Percentiles rank a stretch among this genome's conserved stretches.
Conservation (phyloP, 768 basidiomycete genomes). For the Leccinum longicurvipes region DNA sequence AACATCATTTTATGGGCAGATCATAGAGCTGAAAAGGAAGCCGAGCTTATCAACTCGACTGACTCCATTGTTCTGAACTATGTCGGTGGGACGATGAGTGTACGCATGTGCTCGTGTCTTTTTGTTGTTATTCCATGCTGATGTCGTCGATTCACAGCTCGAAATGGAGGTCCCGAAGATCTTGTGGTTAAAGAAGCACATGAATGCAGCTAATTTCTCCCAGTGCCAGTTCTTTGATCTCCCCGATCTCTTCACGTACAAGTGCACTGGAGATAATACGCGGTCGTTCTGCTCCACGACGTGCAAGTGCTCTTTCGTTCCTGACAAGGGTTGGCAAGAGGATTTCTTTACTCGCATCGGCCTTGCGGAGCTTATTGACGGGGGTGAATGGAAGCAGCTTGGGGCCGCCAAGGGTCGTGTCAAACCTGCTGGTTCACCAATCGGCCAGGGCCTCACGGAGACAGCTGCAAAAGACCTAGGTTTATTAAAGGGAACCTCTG, state of each 20-base stretch:
- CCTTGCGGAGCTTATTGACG: constrained; percentile 62
- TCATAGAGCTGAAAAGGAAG: constrained; percentile 91
- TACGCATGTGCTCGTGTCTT: constrained; percentile 32
- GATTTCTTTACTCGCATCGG: constrained; percentile 88
- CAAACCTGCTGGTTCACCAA: constrained; percentile 78
- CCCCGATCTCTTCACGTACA: constrained; percentile 95
- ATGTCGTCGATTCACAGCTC: constrained; percentile 46
- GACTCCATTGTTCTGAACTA: constrained; percentile 86
- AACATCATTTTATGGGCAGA: constrained; percentile 97
- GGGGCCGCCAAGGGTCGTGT: constrained; percentile 65
- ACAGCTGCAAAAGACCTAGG: constrained; percentile 83
- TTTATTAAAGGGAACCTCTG: constrained; percentile 78
- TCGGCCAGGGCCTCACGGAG: constrained; percentile 78
- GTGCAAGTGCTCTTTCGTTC: constrained; percentile 94
- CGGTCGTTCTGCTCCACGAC: constrained; percentile 92
- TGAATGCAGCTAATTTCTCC: constrained; percentile 67
- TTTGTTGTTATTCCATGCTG: constrained; percentile 1
- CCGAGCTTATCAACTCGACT: constrained; percentile 82
- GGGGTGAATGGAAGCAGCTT: constrained; percentile 64
- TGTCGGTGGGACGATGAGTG: constrained; percentile 96
- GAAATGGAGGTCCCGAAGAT: constrained; percentile 99
- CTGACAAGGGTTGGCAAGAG: constrained; percentile 82
- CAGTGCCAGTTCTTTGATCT: constrained; percentile 85
- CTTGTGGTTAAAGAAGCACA: constrained; percentile 91
- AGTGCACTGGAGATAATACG: constrained; percentile 65